Conservation (phyloP, 768 basidiomycete genomes). For the Lentinula sp. region DNA sequence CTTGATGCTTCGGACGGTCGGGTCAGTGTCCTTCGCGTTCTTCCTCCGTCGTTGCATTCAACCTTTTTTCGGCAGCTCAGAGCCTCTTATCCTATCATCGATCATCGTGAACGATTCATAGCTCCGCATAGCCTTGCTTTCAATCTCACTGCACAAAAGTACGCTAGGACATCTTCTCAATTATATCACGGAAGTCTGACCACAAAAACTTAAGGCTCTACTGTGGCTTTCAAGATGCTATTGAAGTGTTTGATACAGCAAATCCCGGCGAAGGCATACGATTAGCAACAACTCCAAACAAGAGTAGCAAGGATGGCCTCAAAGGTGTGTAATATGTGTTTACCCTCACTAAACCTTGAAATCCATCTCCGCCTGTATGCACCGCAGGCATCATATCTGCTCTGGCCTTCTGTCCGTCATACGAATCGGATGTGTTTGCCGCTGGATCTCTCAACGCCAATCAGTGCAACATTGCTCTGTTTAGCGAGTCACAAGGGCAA, state of each 20-base stretch:
- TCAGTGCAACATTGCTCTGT: slow-evolving; percentile 56
- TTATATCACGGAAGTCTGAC: not conserved
- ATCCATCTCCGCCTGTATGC: not conserved
- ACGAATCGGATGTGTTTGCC: slow-evolving; percentile 64
- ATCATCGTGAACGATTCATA: slow-evolving; percentile 88
- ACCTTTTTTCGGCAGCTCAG: slow-evolving; percentile 49
- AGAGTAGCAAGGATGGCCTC: slow-evolving; percentile 78
- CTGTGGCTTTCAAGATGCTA: slow-evolving; percentile 81
- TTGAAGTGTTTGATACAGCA: slow-evolving; percentile 78
- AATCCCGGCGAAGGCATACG: slow-evolving; percentile 71
- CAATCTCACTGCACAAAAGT: slow-evolving; percentile 65
- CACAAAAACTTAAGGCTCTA: slow-evolving; percentile 50
- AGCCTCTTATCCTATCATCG: slow-evolving; percentile 87
- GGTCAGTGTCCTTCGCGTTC: slow-evolving; percentile 34
- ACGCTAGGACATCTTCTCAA: slow-evolving; percentile 11
- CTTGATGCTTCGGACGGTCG: slow-evolving; percentile 74
- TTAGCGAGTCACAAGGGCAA: slow-evolving; percentile 37
- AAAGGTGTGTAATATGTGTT: slow-evolving; percentile 52
- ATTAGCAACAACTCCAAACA: slow-evolving; percentile 61
- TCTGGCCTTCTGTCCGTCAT: slow-evolving; percentile 65
- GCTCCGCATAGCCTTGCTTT: slow-evolving; percentile 85
- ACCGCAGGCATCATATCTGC: slow-evolving; percentile 77
- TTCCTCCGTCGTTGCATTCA: not conserved
- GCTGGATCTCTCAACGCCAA: slow-evolving; percentile 67
- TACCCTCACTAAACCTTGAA: not conserved